Evolutionary conservation across 2,329 filamentous ascomycete species (phyloP), one percentile per base, ranked within the genome.

Genomic region (Colletotrichum plurivorum): DNA sequence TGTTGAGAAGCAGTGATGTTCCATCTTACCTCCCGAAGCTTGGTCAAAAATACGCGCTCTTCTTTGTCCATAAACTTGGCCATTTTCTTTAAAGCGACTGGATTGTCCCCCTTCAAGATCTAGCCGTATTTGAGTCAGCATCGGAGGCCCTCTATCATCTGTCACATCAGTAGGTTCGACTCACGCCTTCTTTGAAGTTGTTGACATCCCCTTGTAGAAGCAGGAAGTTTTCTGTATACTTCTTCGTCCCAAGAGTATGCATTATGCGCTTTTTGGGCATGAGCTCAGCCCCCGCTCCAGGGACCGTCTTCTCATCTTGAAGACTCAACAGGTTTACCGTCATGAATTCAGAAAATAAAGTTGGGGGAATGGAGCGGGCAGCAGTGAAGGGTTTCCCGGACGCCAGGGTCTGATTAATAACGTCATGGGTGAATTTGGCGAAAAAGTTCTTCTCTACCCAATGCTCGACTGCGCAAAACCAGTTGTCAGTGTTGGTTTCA

Each of bases 11-110:
- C 4, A 20, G 16, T 25, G 10, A 12, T 5, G 39, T 10, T 10
- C 39, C 39, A 41, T 51, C 48, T 51, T 51, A 18, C 48, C 48
- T 51, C n/a, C n/a, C 48, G 48, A 25, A 51, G 48, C 10, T 51
- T 20, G 10, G 48, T 51, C 22, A 51, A 20, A n/a, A 51, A 51
- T 7, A 20, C 48, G 9, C n/a, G 48, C 48, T 1, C 12, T 3
- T 51, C 48, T 18, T 12, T 10, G 2, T 18, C 4, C 48, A 51
- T 51, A 20, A 25, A 18, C 10, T n/a, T 10, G 3, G 4, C 5
- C 48, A 51, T 51, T 51, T 51, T 51, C 5, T 1, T 6, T 12
- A 2, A 4, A 3, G 39, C 39, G 5, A 41, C 39, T 5, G 39
- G 10, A 2, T 4, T 10, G 39, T 41, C 39, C 39, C 39, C 39